Evolutionary conservation across 371 early-diverging fungal genomes (phyloP).

Genomic region (Lichtheimia hyalospora): DNA sequence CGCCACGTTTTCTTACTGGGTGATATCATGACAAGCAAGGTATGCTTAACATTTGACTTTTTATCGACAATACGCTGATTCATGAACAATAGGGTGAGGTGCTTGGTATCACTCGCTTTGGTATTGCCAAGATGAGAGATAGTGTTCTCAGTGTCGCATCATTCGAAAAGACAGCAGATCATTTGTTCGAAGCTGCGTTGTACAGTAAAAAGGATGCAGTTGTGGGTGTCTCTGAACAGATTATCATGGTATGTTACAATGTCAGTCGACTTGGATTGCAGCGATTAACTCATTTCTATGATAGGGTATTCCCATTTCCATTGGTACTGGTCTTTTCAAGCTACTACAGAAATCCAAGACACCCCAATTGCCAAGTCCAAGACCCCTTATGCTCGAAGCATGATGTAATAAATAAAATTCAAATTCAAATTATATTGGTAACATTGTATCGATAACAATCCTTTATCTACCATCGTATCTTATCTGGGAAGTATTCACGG

Average conservation of each 20-base stretch:
- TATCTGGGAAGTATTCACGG: conserved; percentile 50
- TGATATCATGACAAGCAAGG: conserved; percentile 98
- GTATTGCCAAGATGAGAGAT: conserved; percentile 99
- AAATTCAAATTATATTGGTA: too few relatives aligned
- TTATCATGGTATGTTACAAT: conserved; percentile 81
- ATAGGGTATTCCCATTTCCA: conserved; percentile 91
- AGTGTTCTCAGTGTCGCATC: conserved; percentile 99
- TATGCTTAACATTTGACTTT: background rate
- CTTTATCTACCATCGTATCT: conserved; percentile 46
- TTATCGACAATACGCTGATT: background rate
- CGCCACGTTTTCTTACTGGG: conserved; percentile 98
- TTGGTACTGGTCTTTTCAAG: conserved; percentile 97
- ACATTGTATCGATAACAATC: too few relatives aligned
- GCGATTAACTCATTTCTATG: background rate
- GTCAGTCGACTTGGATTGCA: background rate
- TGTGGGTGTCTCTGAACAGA: conserved; percentile 98
- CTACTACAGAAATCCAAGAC: conserved; percentile 69
- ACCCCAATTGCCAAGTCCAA: conserved; percentile 54
- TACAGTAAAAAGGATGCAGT: conserved; percentile 91
- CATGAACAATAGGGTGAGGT: conserved; percentile 84
- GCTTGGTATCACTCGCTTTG: conserved; percentile 98
- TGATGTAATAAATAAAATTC: background rate
- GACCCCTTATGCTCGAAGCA: conserved; percentile 56
- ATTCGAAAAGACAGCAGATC: conserved; percentile 99
- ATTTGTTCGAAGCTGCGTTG: conserved; percentile 97